Conservation (phyloP, 2,329 filamentous ascomycete species). For the Emmonsiellopsis sp. region DNA sequence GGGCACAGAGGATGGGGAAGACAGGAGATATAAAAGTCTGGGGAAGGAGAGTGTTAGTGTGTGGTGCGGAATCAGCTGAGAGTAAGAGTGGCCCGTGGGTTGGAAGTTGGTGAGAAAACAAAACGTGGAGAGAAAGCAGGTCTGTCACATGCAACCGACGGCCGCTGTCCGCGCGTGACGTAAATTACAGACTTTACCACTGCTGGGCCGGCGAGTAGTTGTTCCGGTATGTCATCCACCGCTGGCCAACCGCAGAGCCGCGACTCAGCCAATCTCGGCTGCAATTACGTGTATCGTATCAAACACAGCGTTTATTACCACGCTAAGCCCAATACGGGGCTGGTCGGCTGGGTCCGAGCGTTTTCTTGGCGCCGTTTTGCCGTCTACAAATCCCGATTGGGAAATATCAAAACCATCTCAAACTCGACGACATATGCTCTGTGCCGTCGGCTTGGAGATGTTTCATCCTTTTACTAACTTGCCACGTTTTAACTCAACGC, state of each 20-base stretch:
- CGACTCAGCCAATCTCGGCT: background rate
- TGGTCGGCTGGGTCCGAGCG: background rate
- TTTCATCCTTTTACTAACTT: background rate
- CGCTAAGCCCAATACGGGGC: background rate
- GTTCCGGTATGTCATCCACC: background rate
- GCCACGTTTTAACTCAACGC: background rate
- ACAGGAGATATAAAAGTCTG: conserved; percentile 2
- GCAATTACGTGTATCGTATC: background rate
- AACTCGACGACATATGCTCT: no score
- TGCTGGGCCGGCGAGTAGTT: background rate
- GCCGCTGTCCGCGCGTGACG: no score
- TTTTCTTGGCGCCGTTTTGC: background rate
- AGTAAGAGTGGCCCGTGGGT: no score
- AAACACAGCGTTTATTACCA: background rate
- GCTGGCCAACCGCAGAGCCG: background rate
- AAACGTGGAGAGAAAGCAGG: no score
- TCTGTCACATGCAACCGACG: no score
- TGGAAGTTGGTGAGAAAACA: no score
- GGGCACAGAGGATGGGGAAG: background rate
- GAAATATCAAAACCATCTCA: background rate
- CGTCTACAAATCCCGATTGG: background rate
- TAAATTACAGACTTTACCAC: background rate
- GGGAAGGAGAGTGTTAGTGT: background rate
- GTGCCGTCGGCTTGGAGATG: background rate
- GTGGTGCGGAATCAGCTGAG: no score